A percentile compares a stretch with the other conserved stretches of the same genome.
Evolutionary conservation across 106 monocot species (phyloP).

Genomic region (Cymbidium sinense): DNA sequence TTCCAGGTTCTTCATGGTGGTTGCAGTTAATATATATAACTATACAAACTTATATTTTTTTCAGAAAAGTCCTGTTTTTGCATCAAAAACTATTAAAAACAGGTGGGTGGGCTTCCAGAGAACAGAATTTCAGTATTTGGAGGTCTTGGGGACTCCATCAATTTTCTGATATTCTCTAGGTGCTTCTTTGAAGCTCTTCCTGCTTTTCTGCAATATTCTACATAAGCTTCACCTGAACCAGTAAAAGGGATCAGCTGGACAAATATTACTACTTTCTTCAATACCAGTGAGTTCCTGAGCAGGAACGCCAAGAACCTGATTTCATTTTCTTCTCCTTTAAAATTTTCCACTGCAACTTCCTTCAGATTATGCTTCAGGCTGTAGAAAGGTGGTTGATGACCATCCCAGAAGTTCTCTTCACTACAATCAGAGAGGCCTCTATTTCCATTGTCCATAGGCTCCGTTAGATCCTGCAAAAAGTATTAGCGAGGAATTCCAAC

Average conservation of each 20-base stretch:
- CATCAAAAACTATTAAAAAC: not conserved
- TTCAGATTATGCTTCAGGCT: slow-evolving; percentile 1
- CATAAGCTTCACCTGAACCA: slow-evolving; percentile 1
- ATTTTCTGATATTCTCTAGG: not conserved
- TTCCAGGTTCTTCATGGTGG: not conserved
- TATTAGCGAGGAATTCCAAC: not conserved
- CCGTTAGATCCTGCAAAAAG: not conserved
- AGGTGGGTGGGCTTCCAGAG: not conserved
- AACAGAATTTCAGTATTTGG: slow-evolving; percentile 6
- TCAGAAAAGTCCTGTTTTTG: not conserved
- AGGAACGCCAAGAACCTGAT: not conserved
- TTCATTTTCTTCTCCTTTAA: slow-evolving; percentile 6
- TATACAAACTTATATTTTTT: too few species aligned
- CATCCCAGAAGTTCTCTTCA: not conserved
- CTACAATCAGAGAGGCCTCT: not conserved
- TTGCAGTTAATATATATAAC: not conserved
- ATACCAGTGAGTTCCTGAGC: not conserved
- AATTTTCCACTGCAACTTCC: not conserved
- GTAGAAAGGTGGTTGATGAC: not conserved
- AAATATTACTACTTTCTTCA: not conserved
- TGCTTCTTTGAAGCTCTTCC: not conserved
- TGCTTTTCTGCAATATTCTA: not conserved
- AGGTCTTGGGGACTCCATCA: not conserved
- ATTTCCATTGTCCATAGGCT: not conserved
- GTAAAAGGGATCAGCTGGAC: not conserved